A percentile compares a stretch with the other conserved stretches of the same genome.
phyloP scores from a whole-genome alignment of 2,329 filamentous ascomycete genomes.

The Ceratocystiopsis minuta region DNA sequence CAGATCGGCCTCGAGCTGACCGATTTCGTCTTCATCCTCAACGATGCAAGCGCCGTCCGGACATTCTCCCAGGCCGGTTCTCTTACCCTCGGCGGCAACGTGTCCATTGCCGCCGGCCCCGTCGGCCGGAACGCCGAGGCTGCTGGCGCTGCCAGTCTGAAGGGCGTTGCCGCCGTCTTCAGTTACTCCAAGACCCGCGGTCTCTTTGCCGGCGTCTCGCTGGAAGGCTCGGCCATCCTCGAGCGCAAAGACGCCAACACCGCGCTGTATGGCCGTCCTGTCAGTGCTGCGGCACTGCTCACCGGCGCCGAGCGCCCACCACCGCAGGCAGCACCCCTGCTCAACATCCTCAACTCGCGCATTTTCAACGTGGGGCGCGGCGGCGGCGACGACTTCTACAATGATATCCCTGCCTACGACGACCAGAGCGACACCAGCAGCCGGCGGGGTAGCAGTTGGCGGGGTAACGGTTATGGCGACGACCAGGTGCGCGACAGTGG shows the following conservation, averaged over 20 bases:
- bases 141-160: slow-evolving; percentile 79
- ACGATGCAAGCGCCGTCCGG: slow-evolving; percentile 74
- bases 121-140: slow-evolving; percentile 91
- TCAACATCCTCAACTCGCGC: slow-evolving; percentile 69
- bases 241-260: slow-evolving; percentile 94
- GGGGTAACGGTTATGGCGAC: slow-evolving; percentile 53
- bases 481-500: slow-evolving; percentile 27
- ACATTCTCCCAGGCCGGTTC: slow-evolving; percentile 87
- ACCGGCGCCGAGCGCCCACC: slow-evolving; percentile 62
- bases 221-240: slow-evolving; percentile 85
- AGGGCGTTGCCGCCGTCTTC: slow-evolving; percentile 80
- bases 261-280: slow-evolving; percentile 74
- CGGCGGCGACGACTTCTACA: slow-evolving; percentile 54
- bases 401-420: slow-evolving; percentile 81
- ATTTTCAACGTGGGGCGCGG: slow-evolving; percentile 53
- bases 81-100: slow-evolving; percentile 86
- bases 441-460: slow-evolving; percentile 42
- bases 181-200: slow-evolving; percentile 97
- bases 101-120: slow-evolving; percentile 85
- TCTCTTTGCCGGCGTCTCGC: slow-evolving; percentile 82
- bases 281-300: slow-evolving; percentile 68
- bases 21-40: slow-evolving; percentile 96
- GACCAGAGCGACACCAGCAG: slow-evolving; percentile 64
- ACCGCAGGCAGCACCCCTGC: slow-evolving; percentile 64
- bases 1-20: slow-evolving; percentile 80